Evolutionary conservation across 1,139 yeast genomes (phyloP).

Genomic region (Lodderomyces theae): DNA sequence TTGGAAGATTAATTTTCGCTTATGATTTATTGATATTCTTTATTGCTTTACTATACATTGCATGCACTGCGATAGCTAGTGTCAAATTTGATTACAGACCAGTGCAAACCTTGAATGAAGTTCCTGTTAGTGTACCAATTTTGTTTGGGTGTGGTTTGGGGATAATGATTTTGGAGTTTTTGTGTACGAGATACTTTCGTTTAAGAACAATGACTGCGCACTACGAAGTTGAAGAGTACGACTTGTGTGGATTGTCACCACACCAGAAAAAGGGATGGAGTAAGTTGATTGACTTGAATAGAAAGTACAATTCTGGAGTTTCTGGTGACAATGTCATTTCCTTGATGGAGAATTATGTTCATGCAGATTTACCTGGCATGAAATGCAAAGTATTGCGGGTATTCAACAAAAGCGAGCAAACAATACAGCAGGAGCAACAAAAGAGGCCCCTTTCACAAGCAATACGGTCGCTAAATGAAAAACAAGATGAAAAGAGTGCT

Average conservation of each 20-base stretch:
- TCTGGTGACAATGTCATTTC: conserved; percentile 37
- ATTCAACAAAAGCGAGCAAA: conserved; percentile 14
- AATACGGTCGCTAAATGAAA: neutral
- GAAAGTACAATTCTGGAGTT: conserved; percentile 31
- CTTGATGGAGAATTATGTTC: conserved; percentile 35
- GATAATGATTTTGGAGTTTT: conserved; percentile 12
- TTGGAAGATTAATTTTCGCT: conserved; percentile 16
- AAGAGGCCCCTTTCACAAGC: neutral
- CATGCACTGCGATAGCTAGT: conserved; percentile 13
- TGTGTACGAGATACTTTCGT: conserved; percentile 17
- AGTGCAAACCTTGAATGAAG: conserved; percentile 8
- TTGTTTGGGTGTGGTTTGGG: conserved; percentile 15
- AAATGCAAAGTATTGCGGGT: conserved; percentile 37
- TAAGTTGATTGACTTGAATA: conserved; percentile 32
- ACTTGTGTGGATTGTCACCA: conserved; percentile 23
- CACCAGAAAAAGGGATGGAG: conserved; percentile 38
- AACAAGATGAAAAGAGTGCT: neutral
- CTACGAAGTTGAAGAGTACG: conserved; percentile 32
- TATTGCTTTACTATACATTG: conserved; percentile 8
- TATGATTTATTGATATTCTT: conserved; percentile 12
- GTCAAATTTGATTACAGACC: conserved; percentile 12
- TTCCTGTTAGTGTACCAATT: conserved; percentile 16
- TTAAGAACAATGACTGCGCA: conserved; percentile 14
- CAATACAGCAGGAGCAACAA: conserved; percentile 1
- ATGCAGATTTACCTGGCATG: conserved; percentile 29